These are phyloP conservation scores for Cyberlindnera americana DNA, from an alignment of 805 yeast genomes.

Conservation along the genomic window DNA sequence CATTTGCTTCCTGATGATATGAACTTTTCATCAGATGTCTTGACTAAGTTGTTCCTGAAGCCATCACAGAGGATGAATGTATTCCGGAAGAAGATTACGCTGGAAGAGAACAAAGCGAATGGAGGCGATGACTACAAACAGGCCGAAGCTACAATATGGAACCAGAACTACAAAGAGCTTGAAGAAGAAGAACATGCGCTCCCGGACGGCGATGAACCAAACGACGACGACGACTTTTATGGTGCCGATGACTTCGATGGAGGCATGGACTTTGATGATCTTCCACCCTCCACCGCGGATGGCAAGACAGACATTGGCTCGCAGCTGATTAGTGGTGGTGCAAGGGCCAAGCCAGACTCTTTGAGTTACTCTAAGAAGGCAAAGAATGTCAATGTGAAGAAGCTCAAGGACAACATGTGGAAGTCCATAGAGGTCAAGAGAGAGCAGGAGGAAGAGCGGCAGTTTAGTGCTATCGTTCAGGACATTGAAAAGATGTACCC, in stretches of 20 bases:
- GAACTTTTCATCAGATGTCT: conserved; percentile 63
- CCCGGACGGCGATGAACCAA: background rate
- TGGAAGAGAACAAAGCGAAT: background rate
- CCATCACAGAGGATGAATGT: conserved; percentile 48
- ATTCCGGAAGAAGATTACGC: conserved; percentile 18
- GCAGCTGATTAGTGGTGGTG: conserved; percentile 28
- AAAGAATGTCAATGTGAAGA: conserved; percentile 72
- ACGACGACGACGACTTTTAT: conserved; percentile 16
- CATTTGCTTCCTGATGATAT: conserved; percentile 69
- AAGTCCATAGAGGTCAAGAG: conserved; percentile 36
- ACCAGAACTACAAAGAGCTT: conserved; percentile 45
- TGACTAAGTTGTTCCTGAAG: conserved; percentile 65
- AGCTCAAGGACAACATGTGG: conserved; percentile 77
- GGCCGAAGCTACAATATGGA: conserved; percentile 73
- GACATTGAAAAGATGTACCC: conserved; percentile 52
- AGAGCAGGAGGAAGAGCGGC: conserved; percentile 10
- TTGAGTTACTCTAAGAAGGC: conserved; percentile 68
- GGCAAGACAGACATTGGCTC: conserved; percentile 24
- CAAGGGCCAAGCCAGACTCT: conserved; percentile 36
- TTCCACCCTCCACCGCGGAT: conserved; percentile 11
- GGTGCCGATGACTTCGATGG: conserved; percentile 12
- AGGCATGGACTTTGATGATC: conserved; percentile 9
- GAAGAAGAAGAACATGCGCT: conserved; percentile 33
- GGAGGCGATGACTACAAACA: conserved; percentile 28
- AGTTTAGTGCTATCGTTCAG: conserved; percentile 46